These are phyloP conservation scores for Hemisphaericaspora xylofermentans DNA, from an alignment of 1,139 yeast genomes.

Conservation along the genomic window DNA sequence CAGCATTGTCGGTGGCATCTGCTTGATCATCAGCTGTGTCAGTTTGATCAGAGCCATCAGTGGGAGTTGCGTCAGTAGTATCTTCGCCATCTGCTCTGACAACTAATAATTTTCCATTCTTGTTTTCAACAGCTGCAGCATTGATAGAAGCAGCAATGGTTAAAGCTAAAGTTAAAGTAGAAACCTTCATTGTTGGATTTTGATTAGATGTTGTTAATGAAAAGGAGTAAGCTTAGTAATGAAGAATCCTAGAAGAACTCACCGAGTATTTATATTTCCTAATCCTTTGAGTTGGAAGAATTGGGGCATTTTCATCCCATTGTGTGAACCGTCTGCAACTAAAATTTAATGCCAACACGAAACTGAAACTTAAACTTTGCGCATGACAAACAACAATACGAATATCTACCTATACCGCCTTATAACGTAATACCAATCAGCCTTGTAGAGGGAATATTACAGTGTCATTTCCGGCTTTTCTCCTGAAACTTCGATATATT, in stretches of 20 bases:
- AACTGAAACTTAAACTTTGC: too few species aligned
- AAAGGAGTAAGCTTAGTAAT: neutral
- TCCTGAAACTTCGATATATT: too few species aligned
- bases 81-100: slow-evolving; percentile 16
- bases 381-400: too few species aligned
- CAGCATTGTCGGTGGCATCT: slow-evolving; percentile 11
- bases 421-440: too few species aligned
- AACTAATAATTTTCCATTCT: slow-evolving; percentile 1
- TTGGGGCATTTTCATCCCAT: too few species aligned
- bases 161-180: slow-evolving; percentile 11
- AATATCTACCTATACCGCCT: too few species aligned
- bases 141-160: slow-evolving; percentile 9
- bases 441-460: too few species aligned
- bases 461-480: too few species aligned
- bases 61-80: slow-evolving; percentile 17
- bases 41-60: slow-evolving; percentile 1
- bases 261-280: neutral
- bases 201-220: neutral
- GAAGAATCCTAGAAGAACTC: neutral
- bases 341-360: too few species aligned
- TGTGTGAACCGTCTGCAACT: too few species aligned
- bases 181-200: slow-evolving; percentile 10
- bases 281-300: too few species aligned
- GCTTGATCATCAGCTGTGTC: neutral
- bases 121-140: slow-evolving; percentile 11